Percentiles rank a stretch among this genome's conserved stretches.
These are phyloP conservation scores for Helicocarpus griseus DNA, from an alignment of 2,329 filamentous ascomycete genomes.

Conservation along the genomic window DNA sequence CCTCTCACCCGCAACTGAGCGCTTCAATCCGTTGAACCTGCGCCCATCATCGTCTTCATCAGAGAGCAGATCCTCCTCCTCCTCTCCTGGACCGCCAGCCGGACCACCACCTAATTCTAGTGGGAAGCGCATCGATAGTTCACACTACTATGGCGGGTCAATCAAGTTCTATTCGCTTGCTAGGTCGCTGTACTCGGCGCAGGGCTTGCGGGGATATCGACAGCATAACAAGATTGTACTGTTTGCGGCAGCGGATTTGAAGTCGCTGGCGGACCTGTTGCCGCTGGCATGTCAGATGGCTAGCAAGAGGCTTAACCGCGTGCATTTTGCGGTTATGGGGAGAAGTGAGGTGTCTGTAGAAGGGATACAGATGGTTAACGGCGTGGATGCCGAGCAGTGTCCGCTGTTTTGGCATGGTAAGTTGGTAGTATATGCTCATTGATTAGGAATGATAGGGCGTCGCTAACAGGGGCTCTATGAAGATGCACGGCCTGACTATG, in stretches of 20 bases:
- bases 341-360: slow-evolving; percentile 59
- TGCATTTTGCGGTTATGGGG: slow-evolving; percentile 75
- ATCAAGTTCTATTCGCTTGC: slow-evolving; percentile 60
- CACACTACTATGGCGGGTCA: slow-evolving; percentile 55
- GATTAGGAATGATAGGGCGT: not conserved
- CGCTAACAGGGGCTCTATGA: not conserved
- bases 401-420: slow-evolving; percentile 51
- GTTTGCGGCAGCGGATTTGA: slow-evolving; percentile 66
- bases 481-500: slow-evolving; percentile 67
- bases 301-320: slow-evolving; percentile 54
- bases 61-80: not conserved
- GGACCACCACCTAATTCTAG: slow-evolving; percentile 10
- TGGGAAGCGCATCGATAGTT: slow-evolving; percentile 15
- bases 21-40: not conserved
- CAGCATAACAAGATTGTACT: slow-evolving; percentile 59
- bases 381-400: slow-evolving; percentile 59
- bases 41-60: not conserved
- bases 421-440: slow-evolving; percentile 11
- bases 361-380: slow-evolving; percentile 66
- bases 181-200: slow-evolving; percentile 51
- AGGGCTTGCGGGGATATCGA: slow-evolving; percentile 43
- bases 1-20: not conserved
- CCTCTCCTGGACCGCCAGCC: slow-evolving; percentile 6
- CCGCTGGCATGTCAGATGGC: slow-evolving; percentile 86
- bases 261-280: slow-evolving; percentile 61